Conservation (phyloP, 2,329 filamentous ascomycete species). For the Fusarium miscanthi region DNA sequence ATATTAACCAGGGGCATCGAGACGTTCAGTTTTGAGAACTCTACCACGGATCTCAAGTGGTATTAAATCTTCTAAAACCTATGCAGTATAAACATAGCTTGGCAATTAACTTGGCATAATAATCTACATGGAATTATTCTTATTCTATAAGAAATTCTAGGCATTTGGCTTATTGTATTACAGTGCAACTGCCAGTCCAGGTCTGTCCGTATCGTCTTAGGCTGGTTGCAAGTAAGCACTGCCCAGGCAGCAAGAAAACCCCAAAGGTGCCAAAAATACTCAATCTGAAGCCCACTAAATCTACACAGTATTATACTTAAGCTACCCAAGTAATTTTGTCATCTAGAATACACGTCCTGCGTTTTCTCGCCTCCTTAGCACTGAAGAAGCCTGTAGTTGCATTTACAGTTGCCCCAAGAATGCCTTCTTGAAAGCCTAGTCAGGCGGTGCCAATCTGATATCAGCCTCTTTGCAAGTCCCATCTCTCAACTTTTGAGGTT, state of each 20-base stretch:
- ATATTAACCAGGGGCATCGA: neutral
- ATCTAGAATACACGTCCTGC: neutral
- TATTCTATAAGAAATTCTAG: neutral
- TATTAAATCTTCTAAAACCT: neutral
- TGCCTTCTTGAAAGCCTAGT: conserved; percentile 6
- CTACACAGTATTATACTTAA: fast-evolving
- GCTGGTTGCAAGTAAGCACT: neutral
- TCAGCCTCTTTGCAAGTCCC: neutral
- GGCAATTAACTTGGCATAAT: fast-evolving
- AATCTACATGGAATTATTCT: neutral
- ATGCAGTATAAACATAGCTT: neutral
- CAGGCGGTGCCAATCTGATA: neutral
- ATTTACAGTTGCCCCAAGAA: neutral
- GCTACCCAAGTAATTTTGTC: fast-evolving
- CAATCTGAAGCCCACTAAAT: neutral
- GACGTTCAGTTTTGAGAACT: neutral
- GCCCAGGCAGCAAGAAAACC: neutral
- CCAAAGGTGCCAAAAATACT: fast-evolving
- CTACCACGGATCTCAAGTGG: neutral
- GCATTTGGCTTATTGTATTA: neutral
- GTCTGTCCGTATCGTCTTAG: neutral
- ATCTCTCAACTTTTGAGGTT: neutral
- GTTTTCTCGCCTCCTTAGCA: neutral
- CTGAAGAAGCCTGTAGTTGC: neutral
- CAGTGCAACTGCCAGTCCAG: neutral